Evolutionary conservation across 257 asterid genomes (phyloP), one percentile per base, ranked within the genome.

Genomic region (Nicotiana attenuata): DNA sequence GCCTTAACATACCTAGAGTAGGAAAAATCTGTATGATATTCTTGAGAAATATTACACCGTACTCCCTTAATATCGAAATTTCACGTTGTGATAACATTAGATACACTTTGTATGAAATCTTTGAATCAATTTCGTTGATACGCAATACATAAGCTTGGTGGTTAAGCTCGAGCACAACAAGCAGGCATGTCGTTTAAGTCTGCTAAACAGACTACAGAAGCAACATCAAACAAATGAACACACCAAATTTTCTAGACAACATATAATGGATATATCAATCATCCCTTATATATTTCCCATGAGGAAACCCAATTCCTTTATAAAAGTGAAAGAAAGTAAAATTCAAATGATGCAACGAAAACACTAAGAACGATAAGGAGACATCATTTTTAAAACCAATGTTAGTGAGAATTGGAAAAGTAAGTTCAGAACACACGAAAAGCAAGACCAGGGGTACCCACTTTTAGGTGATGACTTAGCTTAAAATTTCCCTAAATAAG

Each of bases 391-490:
- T 35, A 68, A 26, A 68, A 38, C 55, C 56, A 61, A 19, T 63
- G 17, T 2, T 4, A 38, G 24, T 57, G 20, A 47, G 16, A 56
- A 59, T 55, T 59, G 24, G 59, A 35, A 56, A 69, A 75, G 59
- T 56, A 61, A 10, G 80, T 77, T 2, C 31, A 53, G 19, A 79
- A 15, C 16, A 67, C 35, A 63, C 10, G n/a, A 68, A 75, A 82
- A 63, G 20, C 5, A 82, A 84, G 87, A 83, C 29, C 65, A 81
- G 41, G 59, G 63, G 83, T 29, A 91, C 99, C 69, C 88, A 96
- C 97, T n/a, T n/a, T n/a, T n/a, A n/a, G n/a, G n/a, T n/a, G n/a
- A n/a, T n/a, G n/a, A n/a, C n/a, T n/a, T n/a, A n/a, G n/a, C n/a
- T n/a, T n/a, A n/a, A n/a, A n/a, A n/a, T n/a, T n/a, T n/a, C n/a